Conservation (phyloP, 108 stramenopile genomes). For the Fistulifera solaris region DNA sequence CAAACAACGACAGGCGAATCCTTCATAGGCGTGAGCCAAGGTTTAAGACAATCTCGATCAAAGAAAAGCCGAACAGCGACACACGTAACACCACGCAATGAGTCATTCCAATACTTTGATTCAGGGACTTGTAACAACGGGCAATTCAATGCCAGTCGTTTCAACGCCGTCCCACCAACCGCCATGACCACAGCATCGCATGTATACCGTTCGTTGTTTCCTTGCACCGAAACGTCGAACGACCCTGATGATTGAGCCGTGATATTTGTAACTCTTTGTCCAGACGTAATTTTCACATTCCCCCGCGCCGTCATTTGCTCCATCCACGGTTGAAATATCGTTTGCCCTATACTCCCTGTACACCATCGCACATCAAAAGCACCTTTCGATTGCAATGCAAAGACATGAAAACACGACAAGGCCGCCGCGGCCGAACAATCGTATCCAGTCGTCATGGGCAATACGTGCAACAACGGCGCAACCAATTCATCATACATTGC, state of each 20-base stretch:
- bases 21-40: conserved; percentile 45
- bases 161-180: conserved; percentile 56
- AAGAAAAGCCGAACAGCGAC: conserved; percentile 70
- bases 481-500: conserved; percentile 60
- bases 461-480: conserved; percentile 63
- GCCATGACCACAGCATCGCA: conserved; percentile 75
- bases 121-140: conserved; percentile 35
- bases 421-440: conserved; percentile 84
- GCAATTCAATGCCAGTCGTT: conserved; percentile 30
- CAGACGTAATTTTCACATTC: conserved; percentile 41
- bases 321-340: conserved; percentile 71
- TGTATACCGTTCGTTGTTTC: conserved; percentile 23
- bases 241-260: conserved; percentile 9
- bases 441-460: conserved; percentile 76
- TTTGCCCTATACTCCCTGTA: conserved; percentile 55
- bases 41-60: conserved; percentile 22
- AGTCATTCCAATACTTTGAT: conserved; percentile 32
- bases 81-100: conserved; percentile 68
- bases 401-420: conserved; percentile 78
- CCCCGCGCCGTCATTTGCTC: conserved; percentile 30
- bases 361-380: conserved; percentile 85
- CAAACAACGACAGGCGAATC: conserved; percentile 73
- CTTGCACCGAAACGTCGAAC: background rate
- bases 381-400: conserved; percentile 76
- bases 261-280: conserved; percentile 44